phyloP scores from a whole-genome alignment of 176 grass and related monocot species.

The Secale cereale region DNA sequence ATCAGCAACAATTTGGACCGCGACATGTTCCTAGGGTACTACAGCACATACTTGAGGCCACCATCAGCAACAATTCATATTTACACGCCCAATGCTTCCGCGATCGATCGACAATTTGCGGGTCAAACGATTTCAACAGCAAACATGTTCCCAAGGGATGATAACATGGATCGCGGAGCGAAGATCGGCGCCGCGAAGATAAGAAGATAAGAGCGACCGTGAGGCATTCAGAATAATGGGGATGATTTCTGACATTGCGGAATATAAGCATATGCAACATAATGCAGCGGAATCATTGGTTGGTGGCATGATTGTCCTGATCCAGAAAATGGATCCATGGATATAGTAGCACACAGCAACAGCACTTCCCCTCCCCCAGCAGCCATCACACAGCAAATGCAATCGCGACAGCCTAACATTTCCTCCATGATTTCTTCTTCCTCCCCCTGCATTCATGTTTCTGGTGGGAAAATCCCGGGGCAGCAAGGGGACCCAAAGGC shows the following conservation, averaged over 20 bases:
- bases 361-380: constrained; percentile 10
- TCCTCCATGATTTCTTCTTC: constrained; percentile 9
- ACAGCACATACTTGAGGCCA: no score
- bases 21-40: constrained; percentile 19
- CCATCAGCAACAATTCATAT: no score
- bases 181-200: background rate
- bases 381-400: constrained; percentile 13
- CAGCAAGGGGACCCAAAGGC: constrained; percentile 19
- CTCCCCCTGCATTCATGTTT: constrained; percentile 1
- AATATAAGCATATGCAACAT: constrained; percentile 22
- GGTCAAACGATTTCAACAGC: constrained; percentile 32
- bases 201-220: constrained; percentile 14
- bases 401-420: constrained; percentile 24
- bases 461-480: constrained; percentile 39
- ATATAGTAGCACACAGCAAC: constrained; percentile 19
- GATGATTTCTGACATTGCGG: constrained; percentile 24
- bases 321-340: background rate
- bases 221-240: constrained; percentile 22
- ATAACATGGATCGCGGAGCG: background rate
- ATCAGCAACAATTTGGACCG: background rate
- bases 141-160: background rate
- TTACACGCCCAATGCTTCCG: background rate
- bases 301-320: background rate
- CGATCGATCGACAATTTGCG: constrained; percentile 12
- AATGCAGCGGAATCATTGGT: constrained; percentile 1